phyloP scores from a whole-genome alignment of 306 rosid species.

The Citrullus mucosospermus region DNA sequence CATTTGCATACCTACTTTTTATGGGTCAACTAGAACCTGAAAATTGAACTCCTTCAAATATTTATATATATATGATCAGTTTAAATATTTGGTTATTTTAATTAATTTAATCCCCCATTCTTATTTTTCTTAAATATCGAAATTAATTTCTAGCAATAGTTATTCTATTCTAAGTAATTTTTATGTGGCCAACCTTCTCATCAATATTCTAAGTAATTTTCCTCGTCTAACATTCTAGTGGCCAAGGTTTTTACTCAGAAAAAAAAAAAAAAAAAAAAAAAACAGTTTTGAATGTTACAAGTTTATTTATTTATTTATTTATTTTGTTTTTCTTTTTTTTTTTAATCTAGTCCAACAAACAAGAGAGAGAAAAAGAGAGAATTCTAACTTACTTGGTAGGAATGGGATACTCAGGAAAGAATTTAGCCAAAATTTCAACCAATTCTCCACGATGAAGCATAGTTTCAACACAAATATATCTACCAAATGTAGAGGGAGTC shows the following conservation, averaged over 20 bases:
- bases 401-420: constrained; percentile 66
- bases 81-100: neutral
- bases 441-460: constrained; percentile 75
- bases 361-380: neutral
- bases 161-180: neutral
- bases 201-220: no score
- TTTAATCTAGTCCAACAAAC: no score
- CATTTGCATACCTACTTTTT: neutral
- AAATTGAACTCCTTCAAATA: neutral
- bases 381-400: constrained; percentile 53
- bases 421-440: constrained; percentile 57
- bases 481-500: constrained; percentile 53
- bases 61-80: neutral
- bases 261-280: no score
- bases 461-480: constrained; percentile 59
- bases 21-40: neutral
- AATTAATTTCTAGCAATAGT: neutral
- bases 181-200: no score
- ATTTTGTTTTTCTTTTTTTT: no score
- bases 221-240: no score
- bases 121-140: neutral
- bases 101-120: neutral
- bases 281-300: no score
- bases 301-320: no score
- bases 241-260: no score